A percentile compares a stretch with the other conserved stretches of the same genome.
These are phyloP conservation scores for Trichophaea hybrida DNA, from an alignment of 2,329 filamentous ascomycete species.

Conservation along the genomic window DNA sequence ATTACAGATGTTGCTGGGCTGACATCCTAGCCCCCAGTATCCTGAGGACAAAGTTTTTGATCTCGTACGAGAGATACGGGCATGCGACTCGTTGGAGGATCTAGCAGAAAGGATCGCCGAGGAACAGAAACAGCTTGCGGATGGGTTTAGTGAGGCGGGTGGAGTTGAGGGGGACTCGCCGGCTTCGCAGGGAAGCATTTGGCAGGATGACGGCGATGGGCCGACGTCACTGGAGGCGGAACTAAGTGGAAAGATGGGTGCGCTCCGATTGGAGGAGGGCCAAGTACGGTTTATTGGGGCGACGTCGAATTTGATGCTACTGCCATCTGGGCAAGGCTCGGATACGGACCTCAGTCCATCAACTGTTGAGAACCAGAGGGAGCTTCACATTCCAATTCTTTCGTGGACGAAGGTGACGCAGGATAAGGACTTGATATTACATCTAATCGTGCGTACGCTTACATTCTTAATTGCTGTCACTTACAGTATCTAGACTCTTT, in stretches of 20 bases:
- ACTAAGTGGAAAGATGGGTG: constrained; percentile 82
- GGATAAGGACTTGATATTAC: constrained; percentile 63
- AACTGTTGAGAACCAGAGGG: constrained; percentile 26
- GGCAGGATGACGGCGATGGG: constrained; percentile 31
- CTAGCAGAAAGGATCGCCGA: constrained; percentile 33
- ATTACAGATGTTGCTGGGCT: background rate
- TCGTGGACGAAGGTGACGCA: constrained; percentile 81
- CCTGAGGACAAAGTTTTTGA: constrained; percentile 71
- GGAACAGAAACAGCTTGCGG: constrained; percentile 30
- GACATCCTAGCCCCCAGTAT: constrained; percentile 8
- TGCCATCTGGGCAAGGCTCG: constrained; percentile 35
- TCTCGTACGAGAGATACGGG: constrained; percentile 74
- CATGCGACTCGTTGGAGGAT: constrained; percentile 59
- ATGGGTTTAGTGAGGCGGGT: constrained; percentile 31
- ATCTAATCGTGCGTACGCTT: constrained; percentile 45
- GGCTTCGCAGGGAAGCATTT: background rate
- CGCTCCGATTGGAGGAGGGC: constrained; percentile 73
- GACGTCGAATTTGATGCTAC: constrained; percentile 68
- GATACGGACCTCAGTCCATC: constrained; percentile 30
- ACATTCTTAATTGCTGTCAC: background rate
- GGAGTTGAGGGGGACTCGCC: constrained; percentile 30
- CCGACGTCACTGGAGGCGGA: constrained; percentile 53
- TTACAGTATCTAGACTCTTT: constrained; percentile 50
- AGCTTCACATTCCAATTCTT: constrained; percentile 48
- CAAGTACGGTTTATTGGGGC: constrained; percentile 79